Conservation (phyloP, 306 rosid genomes). For the Medicago arabica region DNA sequence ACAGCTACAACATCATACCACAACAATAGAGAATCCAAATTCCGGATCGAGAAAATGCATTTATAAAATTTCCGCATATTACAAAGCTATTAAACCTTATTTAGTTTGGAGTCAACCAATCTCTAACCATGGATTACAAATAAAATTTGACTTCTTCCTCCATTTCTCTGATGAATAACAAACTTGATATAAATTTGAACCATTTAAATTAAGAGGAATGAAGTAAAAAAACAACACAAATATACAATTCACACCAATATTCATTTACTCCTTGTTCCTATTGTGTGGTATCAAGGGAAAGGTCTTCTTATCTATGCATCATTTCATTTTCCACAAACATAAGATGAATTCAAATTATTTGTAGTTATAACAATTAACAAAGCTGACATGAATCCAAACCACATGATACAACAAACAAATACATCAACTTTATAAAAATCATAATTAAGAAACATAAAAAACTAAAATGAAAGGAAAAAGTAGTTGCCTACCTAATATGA, state of each 20-base stretch:
- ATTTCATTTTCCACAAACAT: neutral
- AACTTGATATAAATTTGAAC: neutral
- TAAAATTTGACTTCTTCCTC: too few species aligned
- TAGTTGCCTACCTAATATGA: constrained; percentile 39
- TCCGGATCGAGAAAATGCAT: too few species aligned
- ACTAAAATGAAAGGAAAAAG: constrained; percentile 18
- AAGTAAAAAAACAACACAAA: constrained; percentile 2
- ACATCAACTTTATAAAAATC: neutral
- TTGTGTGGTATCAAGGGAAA: too few species aligned
- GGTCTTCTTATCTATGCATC: neutral
- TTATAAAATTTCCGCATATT: too few species aligned
- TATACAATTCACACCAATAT: constrained; percentile 16
- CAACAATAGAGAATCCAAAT: too few species aligned
- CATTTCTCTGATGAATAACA: neutral
- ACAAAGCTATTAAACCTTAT: too few species aligned
- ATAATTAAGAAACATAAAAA: constrained; percentile 12
- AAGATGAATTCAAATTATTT: constrained; percentile 3
- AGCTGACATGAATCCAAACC: constrained; percentile 21
- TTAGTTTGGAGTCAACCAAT: too few species aligned
- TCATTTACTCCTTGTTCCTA: neutral
- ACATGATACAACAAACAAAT: constrained; percentile 9
- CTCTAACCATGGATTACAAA: too few species aligned
- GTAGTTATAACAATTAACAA: constrained; percentile 11
- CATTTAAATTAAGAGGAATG: constrained; percentile 5
- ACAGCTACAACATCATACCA: too few species aligned